Conservation (phyloP, 768 basidiomycete genomes). For the Leucosporidium creatinivorum region DNA sequence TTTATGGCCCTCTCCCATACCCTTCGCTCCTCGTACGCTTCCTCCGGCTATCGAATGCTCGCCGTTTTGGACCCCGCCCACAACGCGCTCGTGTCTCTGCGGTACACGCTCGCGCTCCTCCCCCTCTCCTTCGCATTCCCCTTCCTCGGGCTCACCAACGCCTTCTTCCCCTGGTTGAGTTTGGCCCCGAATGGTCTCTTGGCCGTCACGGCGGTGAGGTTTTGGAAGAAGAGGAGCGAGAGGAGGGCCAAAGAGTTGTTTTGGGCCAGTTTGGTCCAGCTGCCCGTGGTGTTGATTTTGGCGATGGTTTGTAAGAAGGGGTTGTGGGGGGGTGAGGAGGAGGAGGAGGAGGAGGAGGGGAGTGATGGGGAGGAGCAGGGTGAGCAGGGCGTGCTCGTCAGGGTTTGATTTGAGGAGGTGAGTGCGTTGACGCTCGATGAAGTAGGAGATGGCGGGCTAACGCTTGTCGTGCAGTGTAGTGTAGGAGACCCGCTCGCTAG, state of each 20-base stretch:
- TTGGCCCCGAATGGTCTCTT: constrained; percentile 68
- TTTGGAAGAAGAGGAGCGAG: constrained; percentile 57
- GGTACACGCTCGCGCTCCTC: constrained; percentile 68
- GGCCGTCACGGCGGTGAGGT: constrained; percentile 61
- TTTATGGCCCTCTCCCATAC: constrained; percentile 90
- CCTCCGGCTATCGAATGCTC: constrained; percentile 90
- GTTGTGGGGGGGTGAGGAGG: constrained; percentile 39
- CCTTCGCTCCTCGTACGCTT: constrained; percentile 78
- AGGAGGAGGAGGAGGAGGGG: constrained; percentile 6
- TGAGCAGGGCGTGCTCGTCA: no score
- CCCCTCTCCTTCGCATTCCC: constrained; percentile 73
- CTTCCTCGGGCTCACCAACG: constrained; percentile 84
- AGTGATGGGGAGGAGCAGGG: neutral
- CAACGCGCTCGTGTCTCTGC: constrained; percentile 76
- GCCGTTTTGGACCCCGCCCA: constrained; percentile 66
- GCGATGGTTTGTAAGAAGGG: constrained; percentile 95
- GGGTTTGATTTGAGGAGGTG: neutral
- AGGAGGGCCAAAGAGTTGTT: constrained; percentile 57
- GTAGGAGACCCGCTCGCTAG: neutral
- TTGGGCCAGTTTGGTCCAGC: constrained; percentile 76
- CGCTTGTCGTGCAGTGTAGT: neutral
- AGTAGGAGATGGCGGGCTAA: no score
- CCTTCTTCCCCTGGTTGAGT: constrained; percentile 73
- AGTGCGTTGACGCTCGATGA: neutral
- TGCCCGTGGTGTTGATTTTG: constrained; percentile 78